Evolutionary conservation across 257 asterid species (phyloP).

Genomic region (Solanum okadae): DNA sequence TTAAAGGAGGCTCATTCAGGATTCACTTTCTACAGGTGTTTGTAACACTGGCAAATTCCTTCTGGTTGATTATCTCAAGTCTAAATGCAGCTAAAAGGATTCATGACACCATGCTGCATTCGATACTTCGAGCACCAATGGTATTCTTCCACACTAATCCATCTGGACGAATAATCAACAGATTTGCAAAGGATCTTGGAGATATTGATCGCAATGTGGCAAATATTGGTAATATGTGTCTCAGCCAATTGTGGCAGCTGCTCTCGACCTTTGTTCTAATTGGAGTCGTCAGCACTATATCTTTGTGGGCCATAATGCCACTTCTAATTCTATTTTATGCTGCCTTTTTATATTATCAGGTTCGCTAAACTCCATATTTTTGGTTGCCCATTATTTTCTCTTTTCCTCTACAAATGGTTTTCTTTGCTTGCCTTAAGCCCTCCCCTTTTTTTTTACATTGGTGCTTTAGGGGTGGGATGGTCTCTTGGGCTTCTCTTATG

Average conservation of each 20-base stretch:
- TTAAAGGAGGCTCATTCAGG: not conserved
- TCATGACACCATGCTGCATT: constrained; percentile 61
- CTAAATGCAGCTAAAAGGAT: constrained; percentile 61
- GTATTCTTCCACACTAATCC: constrained; percentile 85
- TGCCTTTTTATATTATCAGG: constrained; percentile 70
- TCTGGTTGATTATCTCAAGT: constrained; percentile 73
- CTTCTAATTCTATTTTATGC: constrained; percentile 62
- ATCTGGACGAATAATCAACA: constrained; percentile 65
- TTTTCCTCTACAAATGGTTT: not conserved
- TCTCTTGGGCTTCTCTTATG: not conserved
- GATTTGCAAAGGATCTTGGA: constrained; percentile 68
- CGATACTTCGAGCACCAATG: constrained; percentile 81
- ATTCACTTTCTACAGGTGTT: constrained; percentile 43
- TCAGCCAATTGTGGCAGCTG: constrained; percentile 60
- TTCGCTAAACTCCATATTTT: not conserved
- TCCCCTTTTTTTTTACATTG: not conserved
- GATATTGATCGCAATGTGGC: constrained; percentile 73
- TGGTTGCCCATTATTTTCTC: not conserved
- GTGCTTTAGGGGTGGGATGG: not conserved
- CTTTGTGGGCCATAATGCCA: constrained; percentile 79
- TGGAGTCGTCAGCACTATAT: constrained; percentile 59
- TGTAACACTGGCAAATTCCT: constrained; percentile 66
- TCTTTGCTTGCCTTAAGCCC: not conserved
- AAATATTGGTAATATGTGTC: constrained; percentile 35
- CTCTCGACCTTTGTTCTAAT: constrained; percentile 67